These are phyloP conservation scores for Acacia pycnantha DNA, from an alignment of 331 rosid genomes.

Conservation along the genomic window DNA sequence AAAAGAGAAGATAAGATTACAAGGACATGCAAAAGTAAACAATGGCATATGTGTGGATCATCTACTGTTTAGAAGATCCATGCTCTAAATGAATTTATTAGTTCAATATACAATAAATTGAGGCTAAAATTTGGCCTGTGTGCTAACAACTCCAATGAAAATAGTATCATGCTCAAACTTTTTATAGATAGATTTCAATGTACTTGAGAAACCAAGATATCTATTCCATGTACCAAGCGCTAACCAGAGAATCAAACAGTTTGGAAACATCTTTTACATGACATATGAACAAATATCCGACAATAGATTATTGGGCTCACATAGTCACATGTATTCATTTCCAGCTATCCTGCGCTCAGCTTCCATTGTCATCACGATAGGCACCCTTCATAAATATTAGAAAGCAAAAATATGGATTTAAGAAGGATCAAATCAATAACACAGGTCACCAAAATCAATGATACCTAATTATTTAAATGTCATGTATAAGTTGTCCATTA, in stretches of 20 bases:
- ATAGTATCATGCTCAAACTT: background rate
- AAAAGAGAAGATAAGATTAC: slow-evolving; percentile 6
- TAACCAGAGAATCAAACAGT: background rate
- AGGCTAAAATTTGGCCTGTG: background rate
- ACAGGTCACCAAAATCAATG: slow-evolving; percentile 3
- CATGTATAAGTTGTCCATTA: background rate
- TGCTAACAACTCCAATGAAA: background rate
- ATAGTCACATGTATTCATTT: slow-evolving; percentile 69
- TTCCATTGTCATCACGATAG: slow-evolving; percentile 88
- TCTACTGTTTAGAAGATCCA: background rate
- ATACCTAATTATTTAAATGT: background rate
- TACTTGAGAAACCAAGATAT: background rate
- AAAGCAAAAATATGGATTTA: background rate
- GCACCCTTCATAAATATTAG: slow-evolving; percentile 60
- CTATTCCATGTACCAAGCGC: background rate
- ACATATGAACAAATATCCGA: background rate
- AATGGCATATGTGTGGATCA: background rate
- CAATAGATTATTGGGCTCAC: slow-evolving; percentile 36
- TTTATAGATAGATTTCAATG: background rate
- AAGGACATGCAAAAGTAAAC: background rate
- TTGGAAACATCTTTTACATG: background rate
- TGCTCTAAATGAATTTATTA: background rate
- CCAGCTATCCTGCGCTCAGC: slow-evolving; percentile 90
- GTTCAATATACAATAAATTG: background rate
- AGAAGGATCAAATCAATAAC: slow-evolving; percentile 4